Conservation (phyloP, 495 filamentous ascomycete genomes). For the Xylaria telfairii region DNA sequence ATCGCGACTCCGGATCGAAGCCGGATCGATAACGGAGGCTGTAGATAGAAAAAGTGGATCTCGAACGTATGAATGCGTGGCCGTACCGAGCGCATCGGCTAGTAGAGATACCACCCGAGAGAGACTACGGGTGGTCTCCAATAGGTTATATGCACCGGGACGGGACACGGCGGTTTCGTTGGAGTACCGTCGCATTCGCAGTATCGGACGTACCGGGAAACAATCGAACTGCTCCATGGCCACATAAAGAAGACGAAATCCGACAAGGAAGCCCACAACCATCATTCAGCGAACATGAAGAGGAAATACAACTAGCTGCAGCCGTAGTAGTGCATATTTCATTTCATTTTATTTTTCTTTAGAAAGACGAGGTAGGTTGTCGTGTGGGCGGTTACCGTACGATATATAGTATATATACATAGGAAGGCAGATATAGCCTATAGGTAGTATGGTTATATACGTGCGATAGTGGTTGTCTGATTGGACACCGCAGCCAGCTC, state of each 20-base stretch:
- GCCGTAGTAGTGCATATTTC: neutral
- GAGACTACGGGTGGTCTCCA: neutral
- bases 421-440: neutral
- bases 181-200: neutral
- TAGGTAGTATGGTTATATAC: neutral
- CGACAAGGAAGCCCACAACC: neutral
- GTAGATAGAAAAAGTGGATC: conserved; percentile 10
- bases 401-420: too few species aligned
- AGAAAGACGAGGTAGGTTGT: neutral
- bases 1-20: neutral
- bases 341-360: neutral
- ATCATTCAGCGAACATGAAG: neutral
- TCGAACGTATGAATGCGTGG: neutral
- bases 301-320: neutral
- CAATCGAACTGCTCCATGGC: neutral
- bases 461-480: neutral
- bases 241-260: too few species aligned
- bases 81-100: neutral
- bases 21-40: neutral
- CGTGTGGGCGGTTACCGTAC: neutral
- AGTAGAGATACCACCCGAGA: too few species aligned
- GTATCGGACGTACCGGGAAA: neutral
- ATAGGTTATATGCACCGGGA: neutral
- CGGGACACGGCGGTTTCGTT: neutral
- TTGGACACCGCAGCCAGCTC: neutral